Evolutionary conservation across 2,329 filamentous ascomycete genomes (phyloP).

Genomic region (Dothideomycetidae sp.): DNA sequence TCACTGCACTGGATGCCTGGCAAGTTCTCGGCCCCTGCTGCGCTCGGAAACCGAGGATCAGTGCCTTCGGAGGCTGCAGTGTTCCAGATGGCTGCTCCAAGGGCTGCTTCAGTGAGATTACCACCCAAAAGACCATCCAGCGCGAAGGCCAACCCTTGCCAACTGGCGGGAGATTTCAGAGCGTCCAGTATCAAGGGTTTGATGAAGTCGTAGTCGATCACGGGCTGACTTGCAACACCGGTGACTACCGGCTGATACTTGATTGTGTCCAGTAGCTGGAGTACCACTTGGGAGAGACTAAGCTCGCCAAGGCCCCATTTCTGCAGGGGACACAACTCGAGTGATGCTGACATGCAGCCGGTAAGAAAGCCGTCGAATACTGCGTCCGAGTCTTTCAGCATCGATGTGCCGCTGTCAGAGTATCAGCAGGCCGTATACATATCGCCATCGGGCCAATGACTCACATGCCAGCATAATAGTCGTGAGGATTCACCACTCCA

Average conservation of each 20-base stretch:
- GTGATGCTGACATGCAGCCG: not conserved
- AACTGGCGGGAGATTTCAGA: not conserved
- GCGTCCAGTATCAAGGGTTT: not conserved
- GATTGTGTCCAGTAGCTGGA: not conserved
- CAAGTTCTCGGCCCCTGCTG: not conserved
- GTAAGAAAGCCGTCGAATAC: slow-evolving; percentile 1
- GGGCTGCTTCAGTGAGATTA: not conserved
- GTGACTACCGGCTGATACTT: not conserved
- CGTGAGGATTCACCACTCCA: slow-evolving; percentile 29
- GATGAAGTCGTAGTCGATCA: not conserved
- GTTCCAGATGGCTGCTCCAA: not conserved
- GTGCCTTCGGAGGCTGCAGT: not conserved
- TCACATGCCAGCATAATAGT: slow-evolving; percentile 11
- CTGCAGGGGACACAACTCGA: not conserved
- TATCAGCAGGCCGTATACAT: no score
- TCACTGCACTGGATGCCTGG: slow-evolving; percentile 1
- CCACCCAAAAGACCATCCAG: not conserved
- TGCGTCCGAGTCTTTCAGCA: not conserved
- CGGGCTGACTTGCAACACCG: not conserved
- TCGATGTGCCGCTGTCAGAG: not conserved
- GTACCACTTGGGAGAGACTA: not conserved
- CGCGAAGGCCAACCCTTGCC: not conserved
- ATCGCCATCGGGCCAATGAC: not conserved
- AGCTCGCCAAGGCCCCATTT: not conserved
- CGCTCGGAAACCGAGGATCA: slow-evolving; percentile 12